Evolutionary conservation across 371 early-diverging fungal genomes (phyloP), one percentile per base, ranked within the genome.

Genomic region (Circinella minor): DNA sequence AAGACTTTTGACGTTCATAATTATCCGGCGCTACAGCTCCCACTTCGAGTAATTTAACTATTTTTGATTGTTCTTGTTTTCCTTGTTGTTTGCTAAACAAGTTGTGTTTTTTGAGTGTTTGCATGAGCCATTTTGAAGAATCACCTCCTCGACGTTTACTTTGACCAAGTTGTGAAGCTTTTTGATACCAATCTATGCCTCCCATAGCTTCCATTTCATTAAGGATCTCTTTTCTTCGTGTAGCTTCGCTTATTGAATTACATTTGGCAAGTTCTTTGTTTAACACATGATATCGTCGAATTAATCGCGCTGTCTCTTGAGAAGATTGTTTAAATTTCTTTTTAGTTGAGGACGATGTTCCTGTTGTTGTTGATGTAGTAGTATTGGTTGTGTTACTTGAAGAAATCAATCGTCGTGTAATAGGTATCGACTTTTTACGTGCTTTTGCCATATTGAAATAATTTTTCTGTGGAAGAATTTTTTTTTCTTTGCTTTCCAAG

Each of bases 171-270:
- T 94, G 87, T 3, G 91, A 91, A 0, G 95, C 95, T 57, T 88
- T 85, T 66, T 96, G 97, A 70, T 96, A 96, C 80, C 91, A 92
- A 70, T 95, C 91, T 43, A 96, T 71, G 0, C 97, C 97, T 17
- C 96, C 96, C 75, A 96, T 82, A 11, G 81, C 84, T 38, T 93
- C 90, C 88, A 96, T 90, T 82, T 93, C 90, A 20, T 69, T 61
- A 15, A 82, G 47, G 38, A 92, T 87, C 39, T 67, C 76, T 20
- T 76, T 55, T 63, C 82, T 79, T 71, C 75, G 72, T 7, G 65
- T 47, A 10, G 66, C 63, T 46, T 74, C 75, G 8, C 55, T 47
- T 3, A 71, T 64, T 10, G 64, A 43, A 27, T 71, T 67, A 55
- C 84, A 79, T 66, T 84, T 84, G 1, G 90, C 86, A 20, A 92